Base-by-base conservation (phyloP, 495 filamentous ascomycete genomes). In the Lepraria neglecta region DNA sequence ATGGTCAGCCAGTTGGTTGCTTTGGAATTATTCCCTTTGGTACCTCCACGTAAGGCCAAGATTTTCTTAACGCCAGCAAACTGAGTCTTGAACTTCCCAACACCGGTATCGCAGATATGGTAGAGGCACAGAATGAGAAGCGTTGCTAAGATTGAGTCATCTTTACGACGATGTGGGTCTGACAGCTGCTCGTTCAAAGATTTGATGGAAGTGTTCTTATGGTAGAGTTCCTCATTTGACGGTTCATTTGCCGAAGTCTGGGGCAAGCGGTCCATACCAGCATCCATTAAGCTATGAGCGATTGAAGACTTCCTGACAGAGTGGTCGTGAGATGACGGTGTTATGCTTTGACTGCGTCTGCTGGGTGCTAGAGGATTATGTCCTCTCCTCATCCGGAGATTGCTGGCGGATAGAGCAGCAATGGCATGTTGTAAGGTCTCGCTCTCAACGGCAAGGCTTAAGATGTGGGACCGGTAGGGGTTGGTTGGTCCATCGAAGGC, bases 31-130 rank as follows among this genome's bases (percentile, higher is more conserved):
- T 80, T 71, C 33, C 80, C 82, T 28, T 84, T 82, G 64, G 71
- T 72, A 59, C 76, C 73, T 63, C 87, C 80, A 58, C 92, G 82
- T 74, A 97, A 84, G 12, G 86, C 82, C 12, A 97, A 83, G 53
- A 97, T 84, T 76, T 94, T 92, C 71, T 92, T 94, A 55, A 96
- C 92, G 1, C 92, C 92, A 1, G 91, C 90, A 66, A 97, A 92
- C 69, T 96, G 92, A 0, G 90, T 92, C 58, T 90, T 87, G 74
- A 96, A 97, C 68, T 92, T 89, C 4, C 88, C 89, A 56, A 96
- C 83, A 11, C 92, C 92, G 0, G 87, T 91, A 72, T 97, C 92
- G 65, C 91, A 96, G 73, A 94, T 89, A 65, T 95, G 89, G 70
- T 95, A 96, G 44, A 96, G 84, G 68, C 92, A 95, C 0, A 97